A percentile compares a stretch with the other conserved stretches of the same genome.
Conservation (phyloP, 257 asterid genomes). For the Solanum chmielewskii region DNA sequence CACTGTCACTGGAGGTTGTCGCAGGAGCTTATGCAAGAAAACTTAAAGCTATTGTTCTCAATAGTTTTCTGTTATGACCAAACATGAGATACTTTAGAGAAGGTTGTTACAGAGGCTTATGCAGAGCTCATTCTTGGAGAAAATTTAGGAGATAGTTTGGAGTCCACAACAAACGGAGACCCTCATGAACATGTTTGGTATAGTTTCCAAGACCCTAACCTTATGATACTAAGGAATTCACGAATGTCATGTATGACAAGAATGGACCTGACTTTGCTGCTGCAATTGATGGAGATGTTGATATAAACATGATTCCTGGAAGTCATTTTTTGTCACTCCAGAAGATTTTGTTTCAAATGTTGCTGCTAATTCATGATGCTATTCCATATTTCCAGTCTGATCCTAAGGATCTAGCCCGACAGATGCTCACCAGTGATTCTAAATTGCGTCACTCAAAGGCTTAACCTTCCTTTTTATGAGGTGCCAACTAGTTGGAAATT, state of each 20-base stretch:
- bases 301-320: conserved; percentile 90
- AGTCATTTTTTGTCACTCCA: conserved; percentile 77
- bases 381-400: conserved; percentile 74
- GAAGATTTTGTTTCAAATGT: conserved; percentile 88
- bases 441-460: conserved; percentile 70
- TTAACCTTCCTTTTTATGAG: conserved; percentile 75
- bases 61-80: neutral
- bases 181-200: conserved; percentile 83
- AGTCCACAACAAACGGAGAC: conserved; percentile 62
- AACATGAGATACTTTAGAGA: neutral
- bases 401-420: conserved; percentile 89
- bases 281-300: conserved; percentile 98
- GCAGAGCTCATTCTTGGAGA: conserved; percentile 85
- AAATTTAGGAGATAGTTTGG: conserved; percentile 80
- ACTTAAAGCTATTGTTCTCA: neutral
- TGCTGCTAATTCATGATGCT: conserved; percentile 71
- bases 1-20: conserved; percentile 20
- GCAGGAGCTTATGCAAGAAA: neutral
- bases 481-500: conserved; percentile 98
- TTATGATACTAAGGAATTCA: conserved; percentile 90
- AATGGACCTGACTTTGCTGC: conserved; percentile 92
- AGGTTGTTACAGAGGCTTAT: conserved; percentile 69
- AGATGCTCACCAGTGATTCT: conserved; percentile 80
- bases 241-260: conserved; percentile 56
- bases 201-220: conserved; percentile 96